A percentile compares a stretch with the other conserved stretches of the same genome.
Evolutionary conservation across 148 eudicot genomes (phyloP).

Genomic region (Chenopodium album): DNA sequence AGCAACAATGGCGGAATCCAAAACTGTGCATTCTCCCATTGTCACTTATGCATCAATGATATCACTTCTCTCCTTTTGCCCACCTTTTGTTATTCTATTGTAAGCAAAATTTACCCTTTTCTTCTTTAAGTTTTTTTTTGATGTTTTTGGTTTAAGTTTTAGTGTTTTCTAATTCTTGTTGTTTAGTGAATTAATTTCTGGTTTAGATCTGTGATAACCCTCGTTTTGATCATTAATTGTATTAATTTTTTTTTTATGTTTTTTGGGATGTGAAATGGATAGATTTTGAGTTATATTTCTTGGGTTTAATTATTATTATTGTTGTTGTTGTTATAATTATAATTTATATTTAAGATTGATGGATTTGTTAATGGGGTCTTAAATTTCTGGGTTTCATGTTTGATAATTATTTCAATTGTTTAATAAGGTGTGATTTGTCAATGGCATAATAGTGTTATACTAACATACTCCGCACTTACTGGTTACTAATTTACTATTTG

Average conservation of each 20-base stretch:
- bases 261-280: not conserved
- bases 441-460: too few relatives aligned
- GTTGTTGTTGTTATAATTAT: not conserved
- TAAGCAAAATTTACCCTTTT: constrained; percentile 29
- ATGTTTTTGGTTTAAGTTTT: too few relatives aligned
- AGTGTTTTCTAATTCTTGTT: not conserved
- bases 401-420: not conserved
- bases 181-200: not conserved
- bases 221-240: not conserved
- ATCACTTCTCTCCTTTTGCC: constrained; percentile 81
- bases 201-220: constrained; percentile 18
- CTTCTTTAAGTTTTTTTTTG: not conserved
- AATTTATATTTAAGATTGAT: not conserved
- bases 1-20: constrained; percentile 44
- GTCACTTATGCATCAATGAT: constrained; percentile 81
- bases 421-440: not conserved
- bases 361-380: not conserved
- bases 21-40: constrained; percentile 75
- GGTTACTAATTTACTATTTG: too few relatives aligned
- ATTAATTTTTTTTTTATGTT: not conserved
- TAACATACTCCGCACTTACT: too few relatives aligned
- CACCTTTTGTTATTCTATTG: constrained; percentile 93
- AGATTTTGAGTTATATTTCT: not conserved
- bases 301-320: not conserved
- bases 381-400: not conserved